Conservation (phyloP, 176 grass and related monocot genomes). For the Triticum monococcum region DNA sequence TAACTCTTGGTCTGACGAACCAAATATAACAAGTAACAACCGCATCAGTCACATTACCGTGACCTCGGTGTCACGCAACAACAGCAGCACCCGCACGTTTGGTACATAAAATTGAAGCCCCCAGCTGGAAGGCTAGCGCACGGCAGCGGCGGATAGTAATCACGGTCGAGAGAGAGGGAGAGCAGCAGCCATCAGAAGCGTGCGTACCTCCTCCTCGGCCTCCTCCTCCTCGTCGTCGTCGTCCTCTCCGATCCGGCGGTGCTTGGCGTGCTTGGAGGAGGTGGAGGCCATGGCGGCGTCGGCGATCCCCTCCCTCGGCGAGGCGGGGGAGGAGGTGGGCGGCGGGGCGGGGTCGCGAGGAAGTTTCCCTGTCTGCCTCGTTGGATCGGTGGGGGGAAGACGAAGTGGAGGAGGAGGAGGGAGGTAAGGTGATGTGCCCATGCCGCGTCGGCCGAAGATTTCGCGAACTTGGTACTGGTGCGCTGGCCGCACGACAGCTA, state of each 20-base stretch:
- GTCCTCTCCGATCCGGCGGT: conserved; percentile 52
- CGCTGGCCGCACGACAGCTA: not conserved
- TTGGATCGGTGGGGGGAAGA: conserved; percentile 49
- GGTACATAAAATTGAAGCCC: not conserved
- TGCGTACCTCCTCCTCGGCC: conserved; percentile 52
- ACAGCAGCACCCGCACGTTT: not conserved
- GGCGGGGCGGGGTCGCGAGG: conserved; percentile 5
- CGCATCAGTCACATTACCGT: not conserved
- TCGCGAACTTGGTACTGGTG: conserved; percentile 14
- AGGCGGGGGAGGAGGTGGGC: not conserved
- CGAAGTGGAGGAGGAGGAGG: not conserved
- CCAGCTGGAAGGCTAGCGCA: not conserved
- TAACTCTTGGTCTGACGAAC: not conserved
- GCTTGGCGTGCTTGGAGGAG: conserved; percentile 62
- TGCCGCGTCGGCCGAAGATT: conserved; percentile 42
- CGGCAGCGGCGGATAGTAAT: not conserved
- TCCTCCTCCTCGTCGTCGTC: conserved; percentile 47
- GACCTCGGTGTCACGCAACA: conserved; percentile 7
- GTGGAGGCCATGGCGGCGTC: conserved; percentile 42
- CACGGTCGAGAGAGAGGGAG: not conserved
- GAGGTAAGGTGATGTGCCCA: conserved; percentile 22
- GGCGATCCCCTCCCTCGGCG: not conserved
- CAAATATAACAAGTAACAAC: not conserved
- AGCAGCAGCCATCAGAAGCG: conserved; percentile 1
- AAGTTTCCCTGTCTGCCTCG: not conserved